Evolutionary conservation across 2,329 filamentous ascomycete species (phyloP).

Genomic region (Mollisia scopiformis): DNA sequence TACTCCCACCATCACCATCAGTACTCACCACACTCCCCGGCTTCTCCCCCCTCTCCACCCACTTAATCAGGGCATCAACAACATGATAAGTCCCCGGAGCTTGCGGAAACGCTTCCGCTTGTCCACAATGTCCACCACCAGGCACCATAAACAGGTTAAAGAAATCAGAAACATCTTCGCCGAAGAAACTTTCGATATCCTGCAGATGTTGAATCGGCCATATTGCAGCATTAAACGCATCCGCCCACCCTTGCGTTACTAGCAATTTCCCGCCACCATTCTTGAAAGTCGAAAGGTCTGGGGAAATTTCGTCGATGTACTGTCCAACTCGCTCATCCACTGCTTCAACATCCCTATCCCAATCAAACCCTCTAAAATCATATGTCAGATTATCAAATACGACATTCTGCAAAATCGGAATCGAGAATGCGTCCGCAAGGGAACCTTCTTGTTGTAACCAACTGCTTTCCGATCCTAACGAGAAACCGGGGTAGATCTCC

Average conservation of each 20-base stretch:
- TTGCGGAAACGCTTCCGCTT: constrained; percentile 36
- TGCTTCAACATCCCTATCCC: constrained; percentile 38
- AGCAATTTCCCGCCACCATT: constrained; percentile 41
- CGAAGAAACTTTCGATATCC: constrained; percentile 39
- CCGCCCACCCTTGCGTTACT: constrained; percentile 39
- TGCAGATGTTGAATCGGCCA: constrained; percentile 50
- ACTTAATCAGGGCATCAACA: constrained; percentile 37
- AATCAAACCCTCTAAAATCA: constrained; percentile 40
- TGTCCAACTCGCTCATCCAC: constrained; percentile 38
- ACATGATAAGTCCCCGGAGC: constrained; percentile 39
- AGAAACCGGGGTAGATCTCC: constrained; percentile 44
- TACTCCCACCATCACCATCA: constrained; percentile 36
- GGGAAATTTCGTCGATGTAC: constrained; percentile 42
- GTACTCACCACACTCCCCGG: constrained; percentile 36
- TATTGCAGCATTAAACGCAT: constrained; percentile 39
- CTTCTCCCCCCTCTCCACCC: constrained; percentile 39
- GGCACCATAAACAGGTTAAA: constrained; percentile 54
- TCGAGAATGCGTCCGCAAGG: constrained; percentile 39
- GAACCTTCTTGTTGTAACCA: constrained; percentile 41
- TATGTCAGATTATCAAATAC: constrained; percentile 42
- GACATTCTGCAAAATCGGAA: constrained; percentile 46
- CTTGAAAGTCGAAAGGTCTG: constrained; percentile 37
- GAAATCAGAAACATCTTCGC: constrained; percentile 39
- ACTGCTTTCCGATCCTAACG: constrained; percentile 42
- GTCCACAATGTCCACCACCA: constrained; percentile 54